These are phyloP conservation scores for Nakazawaea ambrosiae DNA, from an alignment of 805 yeast species.

Conservation along the genomic window DNA sequence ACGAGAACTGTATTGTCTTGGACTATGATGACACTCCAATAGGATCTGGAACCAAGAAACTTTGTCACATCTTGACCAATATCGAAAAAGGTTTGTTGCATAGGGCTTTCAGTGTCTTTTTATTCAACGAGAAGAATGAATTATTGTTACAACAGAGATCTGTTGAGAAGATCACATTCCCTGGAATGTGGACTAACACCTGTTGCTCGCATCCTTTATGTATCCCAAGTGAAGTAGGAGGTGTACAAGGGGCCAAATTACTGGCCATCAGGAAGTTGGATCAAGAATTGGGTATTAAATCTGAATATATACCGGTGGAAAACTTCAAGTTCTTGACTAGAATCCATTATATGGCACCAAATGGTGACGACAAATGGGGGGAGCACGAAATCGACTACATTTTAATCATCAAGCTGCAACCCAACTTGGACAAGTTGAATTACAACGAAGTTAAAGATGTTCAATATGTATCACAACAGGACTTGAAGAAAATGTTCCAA, in stretches of 20 bases:
- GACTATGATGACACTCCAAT: constrained; percentile 83
- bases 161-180: constrained; percentile 92
- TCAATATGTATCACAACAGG: constrained; percentile 62
- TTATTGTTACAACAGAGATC: constrained; percentile 93
- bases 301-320: constrained; percentile 52
- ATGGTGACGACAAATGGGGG: constrained; percentile 77
- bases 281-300: constrained; percentile 85
- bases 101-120: constrained; percentile 93
- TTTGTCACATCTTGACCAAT: constrained; percentile 83
- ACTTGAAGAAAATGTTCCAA: constrained; percentile 69
- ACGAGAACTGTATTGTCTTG: constrained; percentile 89
- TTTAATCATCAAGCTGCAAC: constrained; percentile 58
- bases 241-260: constrained; percentile 69
- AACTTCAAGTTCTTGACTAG: constrained; percentile 81
- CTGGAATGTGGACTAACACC: constrained; percentile 97
- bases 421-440: constrained; percentile 40
- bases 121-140: constrained; percentile 71
- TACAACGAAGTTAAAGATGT: constrained; percentile 82
- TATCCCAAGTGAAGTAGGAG: constrained; percentile 65
- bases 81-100: constrained; percentile 83
- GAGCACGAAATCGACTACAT: constrained; percentile 98
- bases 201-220: constrained; percentile 98
- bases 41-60: constrained; percentile 91
- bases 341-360: constrained; percentile 90
- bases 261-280: constrained; percentile 92